These are phyloP conservation scores for Cladophialophora chaetospira DNA, from an alignment of 2,329 filamentous ascomycete species.

Conservation along the genomic window DNA sequence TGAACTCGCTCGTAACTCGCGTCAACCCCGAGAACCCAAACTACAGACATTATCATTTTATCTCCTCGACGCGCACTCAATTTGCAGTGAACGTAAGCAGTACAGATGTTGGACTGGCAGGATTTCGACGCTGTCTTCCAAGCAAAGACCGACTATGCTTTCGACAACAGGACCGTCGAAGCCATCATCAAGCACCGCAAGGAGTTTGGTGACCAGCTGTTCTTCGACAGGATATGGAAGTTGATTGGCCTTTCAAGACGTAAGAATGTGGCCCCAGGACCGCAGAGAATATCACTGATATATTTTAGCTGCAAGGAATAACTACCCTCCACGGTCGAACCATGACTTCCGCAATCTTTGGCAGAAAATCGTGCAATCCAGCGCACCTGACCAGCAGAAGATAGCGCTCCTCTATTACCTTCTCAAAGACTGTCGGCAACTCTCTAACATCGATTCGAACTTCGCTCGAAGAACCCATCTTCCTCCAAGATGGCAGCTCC, in stretches of 20 bases:
- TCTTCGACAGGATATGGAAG: conserved; percentile 76
- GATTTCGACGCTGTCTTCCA: conserved; percentile 70
- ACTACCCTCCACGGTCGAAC: conserved; percentile 74
- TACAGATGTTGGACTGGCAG: conserved; percentile 63
- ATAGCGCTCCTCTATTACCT: conserved; percentile 83
- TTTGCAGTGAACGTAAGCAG: background rate
- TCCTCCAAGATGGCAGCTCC: conserved; percentile 74
- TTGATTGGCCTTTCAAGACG: conserved; percentile 70
- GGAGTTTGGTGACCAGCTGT: conserved; percentile 68
- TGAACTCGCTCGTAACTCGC: too few species aligned
- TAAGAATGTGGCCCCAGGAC: conserved; percentile 41
- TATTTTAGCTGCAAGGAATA: conserved; percentile 54
- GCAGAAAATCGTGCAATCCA: conserved; percentile 65
- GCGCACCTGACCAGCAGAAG: conserved; percentile 72
- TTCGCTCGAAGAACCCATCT: conserved; percentile 68
- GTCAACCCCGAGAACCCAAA: too few species aligned
- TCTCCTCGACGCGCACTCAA: too few species aligned
- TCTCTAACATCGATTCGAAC: conserved; percentile 53
- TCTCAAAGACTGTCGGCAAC: conserved; percentile 69
- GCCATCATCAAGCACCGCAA: conserved; percentile 69
- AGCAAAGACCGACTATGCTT: conserved; percentile 61
- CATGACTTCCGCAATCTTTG: conserved; percentile 69
- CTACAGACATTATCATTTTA: too few species aligned
- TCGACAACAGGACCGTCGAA: conserved; percentile 62
- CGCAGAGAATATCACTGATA: background rate